Conservation (phyloP, 345 rosid species). For the Orychophragmus violaceus region DNA sequence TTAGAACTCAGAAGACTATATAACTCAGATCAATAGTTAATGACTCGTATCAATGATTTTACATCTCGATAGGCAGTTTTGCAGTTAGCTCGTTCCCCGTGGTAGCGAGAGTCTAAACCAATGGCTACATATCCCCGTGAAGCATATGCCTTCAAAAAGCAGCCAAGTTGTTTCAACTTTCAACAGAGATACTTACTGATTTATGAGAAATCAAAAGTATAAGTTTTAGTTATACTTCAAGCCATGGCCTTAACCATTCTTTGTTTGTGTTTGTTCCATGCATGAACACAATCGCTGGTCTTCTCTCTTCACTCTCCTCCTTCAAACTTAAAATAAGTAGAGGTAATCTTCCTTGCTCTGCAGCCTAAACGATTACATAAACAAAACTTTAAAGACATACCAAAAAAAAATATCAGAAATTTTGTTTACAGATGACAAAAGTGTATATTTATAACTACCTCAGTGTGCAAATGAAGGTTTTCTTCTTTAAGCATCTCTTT, state of each 20-base stretch:
- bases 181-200: background rate
- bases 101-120: constrained; percentile 84
- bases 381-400: background rate
- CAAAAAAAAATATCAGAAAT: background rate
- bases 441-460: constrained; percentile 35
- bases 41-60: background rate
- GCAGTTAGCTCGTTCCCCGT: constrained; percentile 69
- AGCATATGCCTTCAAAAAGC: constrained; percentile 62
- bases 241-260: constrained; percentile 87
- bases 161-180: background rate
- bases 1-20: background rate
- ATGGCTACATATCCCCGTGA: constrained; percentile 79
- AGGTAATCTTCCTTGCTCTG: constrained; percentile 71
- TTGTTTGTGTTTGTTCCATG: constrained; percentile 74
- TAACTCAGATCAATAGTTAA: background rate
- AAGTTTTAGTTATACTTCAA: constrained; percentile 46
- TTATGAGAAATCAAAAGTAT: background rate
- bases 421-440: background rate
- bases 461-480: constrained; percentile 61
- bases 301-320: constrained; percentile 32
- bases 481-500: constrained; percentile 63
- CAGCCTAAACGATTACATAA: constrained; percentile 32
- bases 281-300: constrained; percentile 78
- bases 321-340: constrained; percentile 63
- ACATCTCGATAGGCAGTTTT: constrained; percentile 71